Evolutionary conservation across 768 basidiomycete species (phyloP), one percentile per base, ranked within the genome.

Genomic region (Lentinula raphanica): DNA sequence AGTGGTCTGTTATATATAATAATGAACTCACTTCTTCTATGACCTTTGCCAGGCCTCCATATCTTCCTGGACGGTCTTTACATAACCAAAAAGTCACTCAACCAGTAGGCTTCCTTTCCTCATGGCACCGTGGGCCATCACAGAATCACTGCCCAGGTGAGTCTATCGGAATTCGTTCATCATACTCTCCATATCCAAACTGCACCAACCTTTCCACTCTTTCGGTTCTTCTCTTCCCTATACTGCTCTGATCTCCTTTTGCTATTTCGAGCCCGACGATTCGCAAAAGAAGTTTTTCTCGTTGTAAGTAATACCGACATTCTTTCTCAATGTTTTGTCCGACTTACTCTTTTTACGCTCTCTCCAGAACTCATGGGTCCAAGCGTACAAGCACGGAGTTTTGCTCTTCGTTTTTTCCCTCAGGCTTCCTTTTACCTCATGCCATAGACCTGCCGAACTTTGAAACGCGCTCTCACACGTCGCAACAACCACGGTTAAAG

Each of bases 401-500:
- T 44, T 44, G 42, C 9, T 9, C 23, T 19, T 13, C 32, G n/a
- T 44, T 50, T 17, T 38, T 6, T 50, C 17, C 31, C 8, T 40
- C 44, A 11, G 23, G 9, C 59, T 66, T 66, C 64, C 50, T 65
- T n/a, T 69, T 72, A 72, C 69, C 67, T 72, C 68, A 69, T 65
- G 51, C 28, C 23, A 29, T 36, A 17, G 54, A 55, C 49, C 42
- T 35, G 31, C 49, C 49, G 49, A 13, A 19, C 15, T 50, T 21
- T 50, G 31, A 50, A 50, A 50, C 49, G 9, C 49, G 19, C 46
- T 28, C 46, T n/a, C 31, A 21, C 49, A 50, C 49, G 49, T 50
- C 49, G 49, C 49, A 35, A 50, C 49, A 32, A 35, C 42, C 19
- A 6, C n/a, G n/a, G n/a, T n/a, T n/a, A n/a, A n/a, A n/a, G n/a